Conservation (phyloP, 306 rosid genomes). For the Glycine latifolia region DNA sequence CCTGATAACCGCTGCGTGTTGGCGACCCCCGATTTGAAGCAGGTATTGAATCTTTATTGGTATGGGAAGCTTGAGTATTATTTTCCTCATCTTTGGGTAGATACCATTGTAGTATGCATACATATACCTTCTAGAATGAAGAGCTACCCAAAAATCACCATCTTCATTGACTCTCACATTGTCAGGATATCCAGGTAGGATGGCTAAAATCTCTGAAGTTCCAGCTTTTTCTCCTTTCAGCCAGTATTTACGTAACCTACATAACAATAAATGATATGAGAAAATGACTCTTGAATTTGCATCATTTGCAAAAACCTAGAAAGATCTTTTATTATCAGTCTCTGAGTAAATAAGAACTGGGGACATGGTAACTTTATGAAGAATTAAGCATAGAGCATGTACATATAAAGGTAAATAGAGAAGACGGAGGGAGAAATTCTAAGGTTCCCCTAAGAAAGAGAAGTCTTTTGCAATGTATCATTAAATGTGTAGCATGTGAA, state of each 20-base stretch:
- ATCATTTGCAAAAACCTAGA: not conserved
- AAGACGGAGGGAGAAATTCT: not conserved
- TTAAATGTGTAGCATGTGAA: not conserved
- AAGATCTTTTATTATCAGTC: not conserved
- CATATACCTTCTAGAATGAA: constrained; percentile 65
- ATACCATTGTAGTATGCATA: constrained; percentile 50
- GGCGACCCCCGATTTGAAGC: constrained; percentile 74
- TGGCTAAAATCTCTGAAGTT: constrained; percentile 73
- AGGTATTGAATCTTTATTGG: constrained; percentile 65
- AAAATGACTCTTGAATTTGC: constrained; percentile 8
- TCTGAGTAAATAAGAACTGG: constrained; percentile 4
- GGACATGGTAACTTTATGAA: constrained; percentile 1
- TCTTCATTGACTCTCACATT: constrained; percentile 77
- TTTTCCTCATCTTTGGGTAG: constrained; percentile 74
- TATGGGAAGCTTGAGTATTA: constrained; percentile 80
- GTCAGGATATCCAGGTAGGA: constrained; percentile 93
- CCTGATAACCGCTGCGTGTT: constrained; percentile 62
- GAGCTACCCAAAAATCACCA: constrained; percentile 92
- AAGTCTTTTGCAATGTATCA: too few species aligned
- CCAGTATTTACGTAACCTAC: constrained; percentile 82
- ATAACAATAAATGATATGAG: constrained; percentile 20
- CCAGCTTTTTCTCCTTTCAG: constrained; percentile 90
- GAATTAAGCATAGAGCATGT: constrained; percentile 2
- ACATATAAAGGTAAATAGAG: not conserved
- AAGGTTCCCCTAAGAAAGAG: not conserved